A percentile compares a stretch with the other conserved stretches of the same genome.
Conservation (phyloP, 192 early-diverging fungal species). For the Obelidium mucronatum region DNA sequence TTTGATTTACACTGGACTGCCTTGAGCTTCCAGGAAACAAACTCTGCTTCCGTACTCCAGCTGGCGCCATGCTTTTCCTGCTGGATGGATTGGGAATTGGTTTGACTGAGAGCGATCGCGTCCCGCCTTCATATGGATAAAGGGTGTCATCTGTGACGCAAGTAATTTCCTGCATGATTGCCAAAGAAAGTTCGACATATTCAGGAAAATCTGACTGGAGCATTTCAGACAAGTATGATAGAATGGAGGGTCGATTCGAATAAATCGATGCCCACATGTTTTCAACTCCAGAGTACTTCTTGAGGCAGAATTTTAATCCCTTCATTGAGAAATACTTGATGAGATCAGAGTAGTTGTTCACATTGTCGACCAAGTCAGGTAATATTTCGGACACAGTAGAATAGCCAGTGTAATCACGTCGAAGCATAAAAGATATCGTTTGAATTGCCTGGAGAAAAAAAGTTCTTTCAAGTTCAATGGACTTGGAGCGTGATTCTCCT, state of each 20-base stretch:
- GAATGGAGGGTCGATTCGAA: neutral
- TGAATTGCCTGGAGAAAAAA: neutral
- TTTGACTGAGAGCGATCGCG: too few relatives aligned
- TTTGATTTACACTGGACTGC: too few relatives aligned
- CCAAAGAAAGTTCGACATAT: neutral
- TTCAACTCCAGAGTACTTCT: neutral
- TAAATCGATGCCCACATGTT: neutral
- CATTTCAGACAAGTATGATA: neutral
- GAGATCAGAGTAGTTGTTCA: neutral
- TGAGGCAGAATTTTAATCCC: neutral
- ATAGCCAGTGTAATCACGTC: neutral
- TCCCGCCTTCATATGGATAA: neutral
- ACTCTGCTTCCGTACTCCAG: too few relatives aligned
- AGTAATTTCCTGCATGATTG: neutral
- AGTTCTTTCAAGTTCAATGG: too few relatives aligned
- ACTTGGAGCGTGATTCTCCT: too few relatives aligned
- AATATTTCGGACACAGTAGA: neutral
- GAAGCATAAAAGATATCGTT: neutral
- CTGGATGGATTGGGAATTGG: too few relatives aligned
- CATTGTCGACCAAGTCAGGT: neutral
- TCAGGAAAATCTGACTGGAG: neutral
- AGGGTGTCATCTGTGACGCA: neutral
- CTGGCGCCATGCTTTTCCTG: too few relatives aligned
- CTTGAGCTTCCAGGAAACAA: conserved; percentile 1
- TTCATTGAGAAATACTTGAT: neutral